Conservation (phyloP, 768 basidiomycete genomes). For the Lyophyllum decastes region DNA sequence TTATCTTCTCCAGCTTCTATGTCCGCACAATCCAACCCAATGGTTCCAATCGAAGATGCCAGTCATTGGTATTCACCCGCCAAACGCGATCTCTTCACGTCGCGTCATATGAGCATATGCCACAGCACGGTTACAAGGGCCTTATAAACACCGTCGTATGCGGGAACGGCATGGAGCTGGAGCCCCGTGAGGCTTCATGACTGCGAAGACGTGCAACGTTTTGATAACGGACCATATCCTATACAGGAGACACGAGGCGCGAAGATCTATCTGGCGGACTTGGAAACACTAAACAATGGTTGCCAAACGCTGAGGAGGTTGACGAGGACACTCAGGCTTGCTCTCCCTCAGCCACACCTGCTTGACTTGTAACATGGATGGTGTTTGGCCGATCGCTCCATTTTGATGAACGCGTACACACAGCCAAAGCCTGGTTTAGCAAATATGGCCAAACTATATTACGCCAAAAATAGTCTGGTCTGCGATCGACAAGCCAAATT, state of each 20-base stretch:
- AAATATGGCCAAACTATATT: background rate
- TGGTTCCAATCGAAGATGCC: background rate
- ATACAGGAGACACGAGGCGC: background rate
- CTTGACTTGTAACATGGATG: too few species aligned
- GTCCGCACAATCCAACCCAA: background rate
- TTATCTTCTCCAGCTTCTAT: background rate
- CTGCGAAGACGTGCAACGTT: slow-evolving; percentile 5
- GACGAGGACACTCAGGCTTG: too few species aligned
- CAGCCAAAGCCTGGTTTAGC: background rate
- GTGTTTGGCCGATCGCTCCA: background rate
- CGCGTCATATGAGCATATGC: slow-evolving; percentile 1
- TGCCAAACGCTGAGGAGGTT: background rate
- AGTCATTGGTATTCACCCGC: background rate
- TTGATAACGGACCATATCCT: background rate
- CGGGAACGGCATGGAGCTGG: background rate
- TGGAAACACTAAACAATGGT: background rate
- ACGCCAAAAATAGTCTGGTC: background rate
- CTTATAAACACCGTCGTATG: background rate
- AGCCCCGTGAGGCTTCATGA: slow-evolving; percentile 2
- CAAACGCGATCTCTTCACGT: background rate
- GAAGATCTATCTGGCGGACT: background rate
- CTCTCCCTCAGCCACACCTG: too few species aligned
- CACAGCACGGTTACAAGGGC: background rate
- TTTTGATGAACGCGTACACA: background rate
- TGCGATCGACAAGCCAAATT: background rate